These are phyloP conservation scores for Colletotrichum coccodes DNA, from an alignment of 2,329 filamentous ascomycete genomes.

Conservation along the genomic window DNA sequence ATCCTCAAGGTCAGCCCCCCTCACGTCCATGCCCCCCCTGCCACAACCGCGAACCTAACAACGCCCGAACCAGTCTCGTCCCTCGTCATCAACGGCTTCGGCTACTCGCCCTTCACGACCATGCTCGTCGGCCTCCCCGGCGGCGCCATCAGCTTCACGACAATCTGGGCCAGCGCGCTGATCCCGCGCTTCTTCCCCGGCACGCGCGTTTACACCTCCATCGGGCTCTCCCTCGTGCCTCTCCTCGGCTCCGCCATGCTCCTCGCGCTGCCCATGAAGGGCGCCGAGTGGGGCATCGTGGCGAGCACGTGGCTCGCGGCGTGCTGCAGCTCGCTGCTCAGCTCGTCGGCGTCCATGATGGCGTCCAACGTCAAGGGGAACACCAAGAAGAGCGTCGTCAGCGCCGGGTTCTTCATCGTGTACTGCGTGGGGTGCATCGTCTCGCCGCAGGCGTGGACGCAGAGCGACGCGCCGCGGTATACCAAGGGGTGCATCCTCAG, in stretches of 20 bases:
- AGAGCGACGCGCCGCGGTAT: conserved; percentile 36
- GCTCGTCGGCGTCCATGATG: conserved; percentile 35
- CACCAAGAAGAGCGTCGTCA: conserved; percentile 41
- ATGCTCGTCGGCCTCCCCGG: conserved; percentile 31
- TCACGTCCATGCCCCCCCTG: too few relatives aligned
- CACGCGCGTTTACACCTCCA: conserved; percentile 39
- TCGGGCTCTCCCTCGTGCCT: conserved; percentile 11
- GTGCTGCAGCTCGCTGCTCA: conserved; percentile 31
- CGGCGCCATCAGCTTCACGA: conserved; percentile 17
- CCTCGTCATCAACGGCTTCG: conserved; percentile 34
- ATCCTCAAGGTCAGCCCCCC: conserved; percentile 34
- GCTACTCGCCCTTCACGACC: conserved; percentile 26
- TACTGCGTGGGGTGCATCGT: conserved; percentile 40
- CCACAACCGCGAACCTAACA: not conserved
- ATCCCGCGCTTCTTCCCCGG: conserved; percentile 33
- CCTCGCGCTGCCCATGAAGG: conserved; percentile 28
- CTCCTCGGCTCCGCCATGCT: conserved; percentile 31
- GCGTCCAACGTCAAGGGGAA: conserved; percentile 43
- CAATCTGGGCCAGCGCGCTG: conserved; percentile 33
- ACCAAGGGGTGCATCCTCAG: conserved; percentile 36
- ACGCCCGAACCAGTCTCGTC: conserved; percentile 6
- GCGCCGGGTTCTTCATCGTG: conserved; percentile 38
- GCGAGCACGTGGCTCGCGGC: conserved; percentile 39
- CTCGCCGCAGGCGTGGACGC: conserved; percentile 37
- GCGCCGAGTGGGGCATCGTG: conserved; percentile 37